Percentiles rank a stretch among this genome's conserved stretches.
These are phyloP conservation scores for Talaromyces nanjingensis DNA, from an alignment of 495 filamentous ascomycete species.

Conservation along the genomic window DNA sequence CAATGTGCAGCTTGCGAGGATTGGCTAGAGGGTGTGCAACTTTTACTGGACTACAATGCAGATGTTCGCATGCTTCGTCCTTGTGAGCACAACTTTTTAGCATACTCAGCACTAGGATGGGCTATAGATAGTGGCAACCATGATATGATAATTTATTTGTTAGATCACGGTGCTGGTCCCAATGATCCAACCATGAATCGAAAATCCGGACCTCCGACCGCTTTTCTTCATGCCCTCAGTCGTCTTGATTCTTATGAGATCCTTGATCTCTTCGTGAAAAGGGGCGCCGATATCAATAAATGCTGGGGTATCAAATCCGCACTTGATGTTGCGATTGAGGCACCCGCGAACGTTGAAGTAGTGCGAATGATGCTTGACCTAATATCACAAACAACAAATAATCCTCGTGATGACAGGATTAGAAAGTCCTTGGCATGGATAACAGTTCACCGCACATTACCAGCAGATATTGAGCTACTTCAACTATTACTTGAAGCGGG, in stretches of 20 bases:
- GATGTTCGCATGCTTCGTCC: neutral
- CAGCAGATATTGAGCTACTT: constrained; percentile 9
- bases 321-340: neutral
- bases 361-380: constrained; percentile 2
- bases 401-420: neutral
- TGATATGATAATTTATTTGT: neutral
- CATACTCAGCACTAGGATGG: neutral
- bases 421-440: neutral
- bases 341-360: neutral
- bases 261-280: neutral
- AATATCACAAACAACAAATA: neutral
- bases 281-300: neutral
- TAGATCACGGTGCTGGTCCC: neutral
- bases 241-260: neutral
- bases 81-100: neutral
- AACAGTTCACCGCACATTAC: neutral
- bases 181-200: neutral
- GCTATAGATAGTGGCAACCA: neutral
- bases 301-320: neutral
- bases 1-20: constrained; percentile 5
- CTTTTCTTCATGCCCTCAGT: neutral
- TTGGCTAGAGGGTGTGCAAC: neutral
- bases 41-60: neutral
- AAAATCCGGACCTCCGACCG: neutral
- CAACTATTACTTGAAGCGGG: constrained; percentile 9